These are phyloP conservation scores for Fallopia convolvulus DNA, from an alignment of 148 eudicot species.

Conservation along the genomic window DNA sequence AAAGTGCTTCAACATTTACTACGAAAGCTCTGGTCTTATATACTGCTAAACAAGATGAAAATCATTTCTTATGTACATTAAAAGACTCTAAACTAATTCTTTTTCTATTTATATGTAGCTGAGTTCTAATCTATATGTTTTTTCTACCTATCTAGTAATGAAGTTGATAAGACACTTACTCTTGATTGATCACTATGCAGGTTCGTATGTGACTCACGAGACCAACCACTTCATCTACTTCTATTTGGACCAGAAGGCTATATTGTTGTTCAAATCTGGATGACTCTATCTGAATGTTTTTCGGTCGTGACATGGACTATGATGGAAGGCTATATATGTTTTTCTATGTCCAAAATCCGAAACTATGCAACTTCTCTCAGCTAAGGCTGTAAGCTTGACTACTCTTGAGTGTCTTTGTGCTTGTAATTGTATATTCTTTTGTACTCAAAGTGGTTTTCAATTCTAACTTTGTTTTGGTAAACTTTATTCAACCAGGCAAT, in stretches of 20 bases:
- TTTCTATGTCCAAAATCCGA: slow-evolving; percentile 6
- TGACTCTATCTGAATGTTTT: slow-evolving; percentile 20
- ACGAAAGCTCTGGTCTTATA: too few species aligned
- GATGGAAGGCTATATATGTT: slow-evolving; percentile 10
- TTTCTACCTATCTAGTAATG: neutral
- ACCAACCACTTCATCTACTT: slow-evolving; percentile 93
- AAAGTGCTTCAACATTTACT: neutral
- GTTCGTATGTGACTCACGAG: slow-evolving; percentile 97
- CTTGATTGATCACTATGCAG: slow-evolving; percentile 20
- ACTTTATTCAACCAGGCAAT: slow-evolving; percentile 5
- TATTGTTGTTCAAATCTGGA: slow-evolving; percentile 90
- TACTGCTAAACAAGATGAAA: too few species aligned
- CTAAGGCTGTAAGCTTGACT: neutral
- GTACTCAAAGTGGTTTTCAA: neutral
- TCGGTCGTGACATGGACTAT: neutral
- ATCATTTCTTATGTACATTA: too few species aligned
- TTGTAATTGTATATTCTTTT: slow-evolving; percentile 10
- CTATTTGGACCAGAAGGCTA: slow-evolving; percentile 85
- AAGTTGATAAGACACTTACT: neutral
- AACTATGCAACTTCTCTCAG: neutral
- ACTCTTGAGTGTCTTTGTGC: neutral
- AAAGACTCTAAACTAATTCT: too few species aligned
- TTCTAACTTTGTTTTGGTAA: neutral
- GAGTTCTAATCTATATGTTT: neutral
- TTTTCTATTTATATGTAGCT: neutral